A percentile compares a stretch with the other conserved stretches of the same genome.
Conservation (phyloP, 192 early-diverging fungal species). For the Chytriomyces hyalinus region DNA sequence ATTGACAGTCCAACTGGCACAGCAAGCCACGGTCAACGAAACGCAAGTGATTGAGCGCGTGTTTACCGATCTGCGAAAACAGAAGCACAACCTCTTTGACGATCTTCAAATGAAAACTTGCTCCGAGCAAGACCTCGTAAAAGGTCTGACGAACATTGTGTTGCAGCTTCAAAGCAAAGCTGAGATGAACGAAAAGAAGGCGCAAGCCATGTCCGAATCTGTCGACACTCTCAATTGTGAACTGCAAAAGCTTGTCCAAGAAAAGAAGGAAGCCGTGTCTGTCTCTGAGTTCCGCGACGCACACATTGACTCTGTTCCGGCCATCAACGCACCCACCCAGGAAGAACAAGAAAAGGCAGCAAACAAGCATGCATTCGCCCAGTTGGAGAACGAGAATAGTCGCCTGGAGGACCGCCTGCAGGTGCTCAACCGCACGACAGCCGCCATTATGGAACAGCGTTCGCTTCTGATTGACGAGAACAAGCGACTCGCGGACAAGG, state of each 20-base stretch:
- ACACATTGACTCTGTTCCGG: not conserved
- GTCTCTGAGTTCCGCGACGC: not conserved
- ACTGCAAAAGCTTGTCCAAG: conserved; percentile 21
- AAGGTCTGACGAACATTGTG: conserved; percentile 10
- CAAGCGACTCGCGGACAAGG: conserved; percentile 14
- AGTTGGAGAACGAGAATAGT: conserved; percentile 21
- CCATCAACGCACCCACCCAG: not conserved
- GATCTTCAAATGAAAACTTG: conserved; percentile 13
- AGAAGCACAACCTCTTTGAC: conserved; percentile 2
- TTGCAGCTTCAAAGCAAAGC: conserved; percentile 17
- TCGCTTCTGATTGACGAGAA: conserved; percentile 34
- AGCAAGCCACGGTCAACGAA: conserved; percentile 19
- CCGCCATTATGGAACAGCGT: conserved; percentile 37
- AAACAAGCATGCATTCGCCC: not conserved
- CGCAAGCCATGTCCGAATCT: conserved; percentile 19
- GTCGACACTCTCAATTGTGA: conserved; percentile 33
- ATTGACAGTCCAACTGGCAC: conserved; percentile 14
- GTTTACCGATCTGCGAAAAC: conserved; percentile 2
- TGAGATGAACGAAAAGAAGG: conserved; percentile 14
- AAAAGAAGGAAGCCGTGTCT: not conserved
- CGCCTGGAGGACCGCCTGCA: conserved; percentile 16
- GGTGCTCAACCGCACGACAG: conserved; percentile 29
- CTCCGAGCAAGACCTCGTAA: conserved; percentile 4
- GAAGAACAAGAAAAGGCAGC: not conserved
- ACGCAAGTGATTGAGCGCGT: conserved; percentile 24